phyloP scores from a whole-genome alignment of 495 filamentous ascomycete species.

The Podospora anserina region DNA sequence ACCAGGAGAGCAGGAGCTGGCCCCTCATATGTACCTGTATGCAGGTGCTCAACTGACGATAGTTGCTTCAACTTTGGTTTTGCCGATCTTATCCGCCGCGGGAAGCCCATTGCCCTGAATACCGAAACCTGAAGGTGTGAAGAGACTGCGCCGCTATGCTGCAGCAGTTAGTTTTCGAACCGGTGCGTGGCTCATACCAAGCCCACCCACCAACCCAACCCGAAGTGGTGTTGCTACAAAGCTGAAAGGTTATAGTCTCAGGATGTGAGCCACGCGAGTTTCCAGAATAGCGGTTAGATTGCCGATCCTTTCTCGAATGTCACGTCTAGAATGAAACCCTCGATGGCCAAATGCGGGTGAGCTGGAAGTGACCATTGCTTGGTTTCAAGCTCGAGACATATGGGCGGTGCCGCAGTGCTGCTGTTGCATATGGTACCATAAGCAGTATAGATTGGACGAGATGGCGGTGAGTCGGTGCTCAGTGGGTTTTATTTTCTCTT shows the following conservation, averaged over 20 bases:
- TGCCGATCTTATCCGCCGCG: not conserved
- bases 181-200: not conserved
- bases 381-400: too few species aligned
- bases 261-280: not conserved
- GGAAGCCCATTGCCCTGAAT: not conserved
- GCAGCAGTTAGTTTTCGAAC: not conserved
- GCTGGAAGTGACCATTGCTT: not conserved
- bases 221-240: not conserved
- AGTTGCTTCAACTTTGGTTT: not conserved
- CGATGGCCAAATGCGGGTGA: not conserved
- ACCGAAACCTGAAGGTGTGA: not conserved
- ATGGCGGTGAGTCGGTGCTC: not conserved
- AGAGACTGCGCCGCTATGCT: not conserved
- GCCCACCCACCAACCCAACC: not conserved
- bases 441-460: not conserved
- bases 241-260: not conserved
- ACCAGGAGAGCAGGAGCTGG: not conserved
- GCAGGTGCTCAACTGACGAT: not conserved
- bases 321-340: not conserved
- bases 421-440: not conserved
- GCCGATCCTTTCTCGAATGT: conserved; percentile 1
- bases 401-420: not conserved
- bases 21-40: not conserved
- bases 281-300: not conserved
- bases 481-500: too few species aligned